Base-by-base conservation (phyloP, 306 rosid species). In the Ochetophila trinervis region DNA sequence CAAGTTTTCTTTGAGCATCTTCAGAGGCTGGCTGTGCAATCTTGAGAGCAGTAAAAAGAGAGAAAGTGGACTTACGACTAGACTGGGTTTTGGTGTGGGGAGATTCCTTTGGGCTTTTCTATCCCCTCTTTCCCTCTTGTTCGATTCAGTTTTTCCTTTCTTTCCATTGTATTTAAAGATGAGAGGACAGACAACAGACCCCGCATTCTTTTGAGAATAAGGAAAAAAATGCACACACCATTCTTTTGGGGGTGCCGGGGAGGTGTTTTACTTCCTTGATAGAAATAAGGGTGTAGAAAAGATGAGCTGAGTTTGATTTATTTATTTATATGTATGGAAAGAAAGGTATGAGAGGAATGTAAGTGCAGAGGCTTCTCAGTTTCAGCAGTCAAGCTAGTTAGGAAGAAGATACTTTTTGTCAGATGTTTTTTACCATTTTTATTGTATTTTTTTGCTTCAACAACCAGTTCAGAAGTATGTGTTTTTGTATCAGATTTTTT, bases 1-100 rank as follows among this genome's bases (percentile, higher is more conserved):
- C 97, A 93, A 86, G 97, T 93, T 70, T 93, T 93, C 89, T 90
- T 87, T 23, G 96, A 90, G 78, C 99, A 93, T 84, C 91, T 93
- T 70, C 97, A 89, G 78, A 90, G 88, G 91, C 81, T 93, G 87
- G 96, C 99, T 44, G 99, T 89, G 75, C 94, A 93, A 84, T 89
- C 97, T 70, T 93, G 82, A 90, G 76, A 68, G 74, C 79, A 65
- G 76, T 64, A 56, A 24, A 59, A 12, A 62, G 35, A 64, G 63
- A 53, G 59, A 62, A 69, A 68, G 61, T 71, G 72, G 65, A 65
- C 57, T 81, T 71, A 59, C 76, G 49, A 56, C 63, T 65, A 73
- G 42, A 36, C 78, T 42, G 76, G 72, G 74, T 77, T 80, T 76
- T 71, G 82, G 83, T 65, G 73, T 27, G 80, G 79, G 82, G 52